These are phyloP conservation scores for Coniferiporia sulphurascens DNA, from an alignment of 1,284 basidiomycete species.

Conservation along the genomic window DNA sequence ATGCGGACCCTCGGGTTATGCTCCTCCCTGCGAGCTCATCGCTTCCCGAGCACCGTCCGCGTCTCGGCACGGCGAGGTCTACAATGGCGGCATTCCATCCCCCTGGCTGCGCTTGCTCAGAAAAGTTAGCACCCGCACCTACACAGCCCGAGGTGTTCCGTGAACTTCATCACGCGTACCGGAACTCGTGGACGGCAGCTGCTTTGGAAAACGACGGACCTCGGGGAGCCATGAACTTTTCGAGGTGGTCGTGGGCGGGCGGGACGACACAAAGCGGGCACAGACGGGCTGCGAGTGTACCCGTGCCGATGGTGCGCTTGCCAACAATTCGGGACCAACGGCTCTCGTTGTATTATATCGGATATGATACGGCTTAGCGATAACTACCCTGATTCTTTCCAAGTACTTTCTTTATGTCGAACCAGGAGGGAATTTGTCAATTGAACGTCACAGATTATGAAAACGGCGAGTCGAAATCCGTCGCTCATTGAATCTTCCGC, in stretches of 20 bases:
- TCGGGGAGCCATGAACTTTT: neutral
- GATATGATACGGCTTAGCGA: neutral
- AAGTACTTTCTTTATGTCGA: no score
- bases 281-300: neutral
- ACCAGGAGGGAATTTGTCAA: no score
- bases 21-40: neutral
- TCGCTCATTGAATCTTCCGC: no score
- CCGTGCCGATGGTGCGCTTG: neutral
- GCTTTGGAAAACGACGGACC: neutral
- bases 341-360: neutral
- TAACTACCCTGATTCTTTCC: no score
- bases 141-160: neutral
- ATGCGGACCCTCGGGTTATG: neutral
- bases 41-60: neutral
- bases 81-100: neutral
- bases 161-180: neutral
- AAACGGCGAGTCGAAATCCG: no score
- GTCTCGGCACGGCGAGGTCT: neutral
- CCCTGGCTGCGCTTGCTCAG: slow-evolving; percentile 6
- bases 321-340: neutral
- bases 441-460: no score
- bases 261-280: neutral
- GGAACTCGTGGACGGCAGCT: neutral
- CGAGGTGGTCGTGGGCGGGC: neutral
- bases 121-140: slow-evolving; percentile 4